Percentiles rank a stretch among this genome's conserved stretches.
Conservation (phyloP, 495 filamentous ascomycete genomes). For the Lepidopterella palustris region DNA sequence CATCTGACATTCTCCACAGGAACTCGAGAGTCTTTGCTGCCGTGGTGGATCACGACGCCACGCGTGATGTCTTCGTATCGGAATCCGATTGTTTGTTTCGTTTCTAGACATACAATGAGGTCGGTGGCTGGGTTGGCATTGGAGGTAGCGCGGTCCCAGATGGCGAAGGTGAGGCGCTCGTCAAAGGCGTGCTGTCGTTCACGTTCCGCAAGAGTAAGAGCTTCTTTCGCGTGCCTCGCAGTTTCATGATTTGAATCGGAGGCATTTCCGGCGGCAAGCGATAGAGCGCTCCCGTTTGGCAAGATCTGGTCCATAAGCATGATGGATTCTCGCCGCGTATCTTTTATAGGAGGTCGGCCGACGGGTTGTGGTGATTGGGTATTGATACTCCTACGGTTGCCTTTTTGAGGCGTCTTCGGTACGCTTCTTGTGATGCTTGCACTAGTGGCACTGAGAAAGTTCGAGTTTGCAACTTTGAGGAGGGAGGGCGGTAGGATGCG, state of each 20-base stretch:
- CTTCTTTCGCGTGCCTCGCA: constrained; percentile 17
- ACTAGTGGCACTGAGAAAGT: constrained; percentile 87
- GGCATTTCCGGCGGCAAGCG: constrained; percentile 19
- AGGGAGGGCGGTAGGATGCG: constrained; percentile 86
- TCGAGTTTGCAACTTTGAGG: constrained; percentile 88
- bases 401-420: constrained; percentile 56
- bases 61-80: constrained; percentile 93
- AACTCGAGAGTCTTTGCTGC: constrained; percentile 82
- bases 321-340: constrained; percentile 33
- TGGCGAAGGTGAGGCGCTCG: constrained; percentile 75
- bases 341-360: constrained; percentile 22
- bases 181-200: constrained; percentile 80
- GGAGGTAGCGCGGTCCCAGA: constrained; percentile 90
- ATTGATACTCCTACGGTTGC: constrained; percentile 17
- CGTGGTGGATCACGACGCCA: constrained; percentile 88
- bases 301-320: constrained; percentile 39
- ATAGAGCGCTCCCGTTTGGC: constrained; percentile 28
- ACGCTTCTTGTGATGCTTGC: constrained; percentile 80
- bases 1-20: constrained; percentile 92
- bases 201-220: constrained; percentile 46
- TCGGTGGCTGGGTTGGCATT: constrained; percentile 93
- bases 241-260: constrained; percentile 20
- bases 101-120: constrained; percentile 85
- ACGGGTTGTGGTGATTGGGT: constrained; percentile 30
- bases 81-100: constrained; percentile 87